Percentiles rank a stretch among this genome's conserved stretches.
Evolutionary conservation across 1,284 basidiomycete species (phyloP).

Genomic region (Anthracocystis setariae): DNA sequence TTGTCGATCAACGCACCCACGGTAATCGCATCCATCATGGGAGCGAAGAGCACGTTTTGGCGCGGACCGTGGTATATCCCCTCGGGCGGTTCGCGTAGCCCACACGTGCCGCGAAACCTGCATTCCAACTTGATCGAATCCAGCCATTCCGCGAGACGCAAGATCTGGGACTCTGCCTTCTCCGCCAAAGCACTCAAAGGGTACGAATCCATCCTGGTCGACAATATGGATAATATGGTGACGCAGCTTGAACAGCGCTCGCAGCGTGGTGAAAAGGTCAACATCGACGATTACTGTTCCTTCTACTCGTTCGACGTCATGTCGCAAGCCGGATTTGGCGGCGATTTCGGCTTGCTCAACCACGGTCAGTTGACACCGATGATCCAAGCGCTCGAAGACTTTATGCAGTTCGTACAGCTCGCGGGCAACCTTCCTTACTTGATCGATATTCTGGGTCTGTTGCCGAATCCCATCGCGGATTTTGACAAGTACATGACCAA

Average conservation of each 20-base stretch:
- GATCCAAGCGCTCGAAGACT: slow-evolving; percentile 35
- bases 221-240: slow-evolving; percentile 29
- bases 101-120: slow-evolving; percentile 23
- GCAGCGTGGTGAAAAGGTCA: slow-evolving; percentile 24
- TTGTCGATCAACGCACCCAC: slow-evolving; percentile 38
- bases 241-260: slow-evolving; percentile 27
- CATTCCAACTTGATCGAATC: slow-evolving; percentile 25
- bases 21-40: slow-evolving; percentile 30
- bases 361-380: slow-evolving; percentile 25
- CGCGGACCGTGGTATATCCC: slow-evolving; percentile 43
- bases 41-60: slow-evolving; percentile 22
- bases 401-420: slow-evolving; percentile 26
- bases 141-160: slow-evolving; percentile 28
- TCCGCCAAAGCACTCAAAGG: slow-evolving; percentile 42
- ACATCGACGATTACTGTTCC: slow-evolving; percentile 36
- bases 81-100: slow-evolving; percentile 13
- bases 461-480: slow-evolving; percentile 40
- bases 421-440: slow-evolving; percentile 46
- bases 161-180: slow-evolving; percentile 48
- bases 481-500: slow-evolving; percentile 38
- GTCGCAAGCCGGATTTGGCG: slow-evolving; percentile 31
- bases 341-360: slow-evolving; percentile 40
- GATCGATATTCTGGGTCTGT: slow-evolving; percentile 19
- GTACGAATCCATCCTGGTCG: slow-evolving; percentile 38
- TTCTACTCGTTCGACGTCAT: slow-evolving; percentile 50